phyloP scores from a whole-genome alignment of 768 basidiomycete genomes.

The Suillus bovinus region DNA sequence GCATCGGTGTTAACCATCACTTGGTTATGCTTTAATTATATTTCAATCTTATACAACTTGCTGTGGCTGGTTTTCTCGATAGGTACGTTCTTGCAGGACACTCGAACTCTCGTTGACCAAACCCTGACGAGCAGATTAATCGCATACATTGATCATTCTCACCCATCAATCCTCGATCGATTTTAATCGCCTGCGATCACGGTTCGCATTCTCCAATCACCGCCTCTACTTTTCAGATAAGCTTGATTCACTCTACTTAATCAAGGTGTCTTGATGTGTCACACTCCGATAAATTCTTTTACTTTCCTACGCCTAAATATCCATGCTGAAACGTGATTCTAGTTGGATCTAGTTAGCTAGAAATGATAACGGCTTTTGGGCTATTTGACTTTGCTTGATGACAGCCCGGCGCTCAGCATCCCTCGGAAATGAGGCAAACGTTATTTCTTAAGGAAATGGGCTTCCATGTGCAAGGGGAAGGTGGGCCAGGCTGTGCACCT shows the following conservation, averaged over 20 bases:
- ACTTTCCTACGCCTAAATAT: neutral
- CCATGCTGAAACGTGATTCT: neutral
- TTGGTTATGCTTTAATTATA: neutral
- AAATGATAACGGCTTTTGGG: neutral
- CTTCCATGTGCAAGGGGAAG: neutral
- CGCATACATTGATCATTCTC: conserved; percentile 1
- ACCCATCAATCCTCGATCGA: neutral
- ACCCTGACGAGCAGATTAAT: neutral
- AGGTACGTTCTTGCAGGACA: neutral
- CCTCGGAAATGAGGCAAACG: conserved; percentile 6
- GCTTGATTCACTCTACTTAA: neutral
- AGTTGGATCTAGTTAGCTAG: neutral
- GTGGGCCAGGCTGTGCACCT: conserved; percentile 3
- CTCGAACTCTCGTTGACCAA: neutral
- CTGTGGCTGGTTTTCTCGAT: neutral
- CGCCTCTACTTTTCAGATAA: neutral
- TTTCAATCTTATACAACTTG: neutral
- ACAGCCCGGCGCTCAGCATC: conserved; percentile 1
- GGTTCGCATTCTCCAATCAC: neutral
- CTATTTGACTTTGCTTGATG: neutral
- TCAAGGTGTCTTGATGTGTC: neutral
- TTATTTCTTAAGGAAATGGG: conserved; percentile 4
- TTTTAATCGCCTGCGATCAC: neutral
- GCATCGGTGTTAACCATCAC: neutral
- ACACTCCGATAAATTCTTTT: neutral